Base-by-base conservation (phyloP, 306 rosid species). In the Quercus ilex region DNA sequence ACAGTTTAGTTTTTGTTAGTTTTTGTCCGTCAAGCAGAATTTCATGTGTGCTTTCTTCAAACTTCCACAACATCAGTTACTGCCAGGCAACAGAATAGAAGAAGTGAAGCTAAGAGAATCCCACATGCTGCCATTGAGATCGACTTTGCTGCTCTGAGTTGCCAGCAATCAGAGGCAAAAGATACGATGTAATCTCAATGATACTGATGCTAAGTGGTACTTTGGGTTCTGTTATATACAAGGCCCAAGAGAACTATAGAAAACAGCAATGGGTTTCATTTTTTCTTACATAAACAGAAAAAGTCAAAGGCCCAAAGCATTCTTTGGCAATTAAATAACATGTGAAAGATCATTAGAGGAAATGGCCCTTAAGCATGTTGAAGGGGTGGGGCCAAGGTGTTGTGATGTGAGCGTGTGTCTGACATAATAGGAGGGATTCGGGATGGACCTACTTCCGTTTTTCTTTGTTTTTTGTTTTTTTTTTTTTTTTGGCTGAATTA, bases 91-190 rank as follows among this genome's bases (percentile, higher is more conserved):
- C 72, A 80, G 53, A 86, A 77, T 17, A 95, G 64, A 76, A 90
- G 78, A 80, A 91, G 81, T 33, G 90, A 85, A 69, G 86, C 84
- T 76, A 87, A 75, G 64, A 90, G 26, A 82, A 88, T 38, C 74
- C 74, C 87, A 21, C 52, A 73, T n/a, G 85, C 79, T 53, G 87
- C 98, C 99, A 96, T 96, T 28, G 71, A 35, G 43, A 38, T 38
- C 43, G 28, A 19, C 20, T 23, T 51, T 38, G 43, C 43, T 46
- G 11, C 65, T 71, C 52, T 64, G 81, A 57, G 69, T 73, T 64
- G 28, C 35, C 76, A 51, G 12, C 53, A 53, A 55, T 18, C 51
- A 35, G 69, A 71, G 31, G 53, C 20, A 73, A 74, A 67, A 21
- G 38, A 67, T 31, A 8, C 33, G 17, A 67, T 18, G 58, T 12